These are phyloP conservation scores for Lactifluus piperatus DNA, from an alignment of 768 basidiomycete genomes.

Conservation along the genomic window DNA sequence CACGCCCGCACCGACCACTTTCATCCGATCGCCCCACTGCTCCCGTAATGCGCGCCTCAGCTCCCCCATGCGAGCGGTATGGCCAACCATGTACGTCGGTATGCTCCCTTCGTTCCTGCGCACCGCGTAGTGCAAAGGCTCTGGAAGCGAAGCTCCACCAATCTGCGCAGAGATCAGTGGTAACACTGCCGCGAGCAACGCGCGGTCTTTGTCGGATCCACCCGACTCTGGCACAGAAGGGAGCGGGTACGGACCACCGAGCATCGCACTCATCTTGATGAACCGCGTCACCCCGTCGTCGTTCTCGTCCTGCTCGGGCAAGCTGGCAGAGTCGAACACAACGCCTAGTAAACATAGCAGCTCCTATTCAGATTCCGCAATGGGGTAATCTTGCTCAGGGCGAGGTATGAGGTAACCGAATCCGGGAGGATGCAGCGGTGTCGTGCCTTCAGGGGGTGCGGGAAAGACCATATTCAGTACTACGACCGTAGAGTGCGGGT, in stretches of 20 bases:
- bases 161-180: slow-evolving; percentile 17
- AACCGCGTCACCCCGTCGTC: slow-evolving; percentile 26
- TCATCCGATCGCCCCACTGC: slow-evolving; percentile 36
- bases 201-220: slow-evolving; percentile 19
- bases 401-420: slow-evolving; percentile 95
- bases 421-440: slow-evolving; percentile 64
- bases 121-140: slow-evolving; percentile 45
- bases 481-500: slow-evolving; percentile 71
- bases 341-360: slow-evolving; percentile 61
- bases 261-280: slow-evolving; percentile 84
- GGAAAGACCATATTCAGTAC: slow-evolving; percentile 86
- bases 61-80: slow-evolving; percentile 58
- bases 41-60: slow-evolving; percentile 36
- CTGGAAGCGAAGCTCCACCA: slow-evolving; percentile 28
- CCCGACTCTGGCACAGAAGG: not conserved
- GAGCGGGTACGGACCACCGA: slow-evolving; percentile 65
- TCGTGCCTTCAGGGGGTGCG: slow-evolving; percentile 26
- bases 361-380: not conserved
- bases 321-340: slow-evolving; percentile 81
- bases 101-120: slow-evolving; percentile 62
- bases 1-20: slow-evolving; percentile 77
- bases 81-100: slow-evolving; percentile 67
- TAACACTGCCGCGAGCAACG: slow-evolving; percentile 22
- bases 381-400: slow-evolving; percentile 45
- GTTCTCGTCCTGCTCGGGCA: slow-evolving; percentile 51